Base-by-base conservation (phyloP, 495 filamentous ascomycete genomes). In the Lineolata rhizophorae region DNA sequence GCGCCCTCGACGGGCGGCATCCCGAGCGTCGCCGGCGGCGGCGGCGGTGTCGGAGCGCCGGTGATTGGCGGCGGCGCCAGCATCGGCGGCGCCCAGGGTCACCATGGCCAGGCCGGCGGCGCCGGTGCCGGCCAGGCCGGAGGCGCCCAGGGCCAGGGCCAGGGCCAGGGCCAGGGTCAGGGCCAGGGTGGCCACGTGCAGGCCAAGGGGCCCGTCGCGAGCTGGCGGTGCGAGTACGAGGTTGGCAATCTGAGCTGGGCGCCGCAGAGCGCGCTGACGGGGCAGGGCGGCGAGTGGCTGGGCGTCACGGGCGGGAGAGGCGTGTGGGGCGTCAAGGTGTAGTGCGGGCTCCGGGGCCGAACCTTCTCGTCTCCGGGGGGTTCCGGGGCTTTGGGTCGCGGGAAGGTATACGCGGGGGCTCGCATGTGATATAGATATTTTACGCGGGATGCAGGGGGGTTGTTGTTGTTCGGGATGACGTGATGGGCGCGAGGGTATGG, bases 171-270 rank as follows among this genome's bases (percentile, higher is more conserved):
- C 11, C 13, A 22, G 4, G 36, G 35, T 16, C 41, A 37, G 22
- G 41, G 38, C 10, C 31, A 35, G 17, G 30, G 18, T 2, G 15
- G 6, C 31, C 20, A 25, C 11, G 11, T 11, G 20, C 15, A 15
- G 19, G 51, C 46, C 38, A 51, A 49, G 32, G 74, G 65, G 9
- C 85, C 85, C 0, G 67, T 78, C 3, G 79, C 79, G 3, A 72
- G 65, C 35, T 99, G 90, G 90, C 69, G 76, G 45, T 94, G 87
- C 44, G 87, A 95, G 36, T 92, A 91, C 42, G 87, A 99, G 56
- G 77, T 99, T 16, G 76, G 74, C 6, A 95, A 94, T 51, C 64
- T 95, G 20, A 84, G 77, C 44, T 99, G 87, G 87, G 79, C 78
- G 11, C 85, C 87, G 20, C 76, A 76, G 31, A 72, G 78, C 37